These are phyloP conservation scores for Arctium minus DNA, from an alignment of 129 eudicot genomes.

Conservation along the genomic window DNA sequence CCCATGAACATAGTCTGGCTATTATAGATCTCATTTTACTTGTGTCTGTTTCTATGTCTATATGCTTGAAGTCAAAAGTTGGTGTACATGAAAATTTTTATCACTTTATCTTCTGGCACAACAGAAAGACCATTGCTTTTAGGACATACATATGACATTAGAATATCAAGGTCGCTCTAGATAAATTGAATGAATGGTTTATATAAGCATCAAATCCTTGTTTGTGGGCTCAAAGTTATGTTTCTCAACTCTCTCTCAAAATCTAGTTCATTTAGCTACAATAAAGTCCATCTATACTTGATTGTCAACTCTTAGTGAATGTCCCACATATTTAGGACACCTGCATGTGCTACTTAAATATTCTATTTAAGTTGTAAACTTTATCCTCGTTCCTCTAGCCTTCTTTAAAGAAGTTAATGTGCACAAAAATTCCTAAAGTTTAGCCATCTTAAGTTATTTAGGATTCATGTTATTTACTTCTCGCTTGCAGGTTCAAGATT, in stretches of 20 bases:
- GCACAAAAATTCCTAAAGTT: neutral
- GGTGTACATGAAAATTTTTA: neutral
- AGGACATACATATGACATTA: no score
- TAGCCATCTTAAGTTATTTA: constrained; percentile 1
- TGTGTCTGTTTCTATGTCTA: neutral
- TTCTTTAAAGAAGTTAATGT: neutral
- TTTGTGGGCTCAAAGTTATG: neutral
- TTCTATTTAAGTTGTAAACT: neutral
- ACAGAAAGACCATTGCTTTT: no score
- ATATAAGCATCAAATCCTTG: no score
- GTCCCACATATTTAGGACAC: no score
- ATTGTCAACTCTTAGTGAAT: neutral
- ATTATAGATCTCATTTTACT: no score
- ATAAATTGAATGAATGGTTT: no score
- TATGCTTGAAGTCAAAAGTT: neutral
- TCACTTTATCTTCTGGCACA: no score
- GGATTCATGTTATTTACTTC: constrained; percentile 1
- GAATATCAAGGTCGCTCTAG: no score
- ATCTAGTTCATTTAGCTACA: neutral
- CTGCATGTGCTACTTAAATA: neutral
- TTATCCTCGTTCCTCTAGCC: neutral
- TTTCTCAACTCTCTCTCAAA: neutral
- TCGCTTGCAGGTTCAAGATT: constrained; percentile 81
- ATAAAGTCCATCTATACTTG: neutral
- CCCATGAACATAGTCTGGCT: no score